Base-by-base conservation (phyloP, 2,329 filamentous ascomycete genomes). In the Diaporthe citri region DNA sequence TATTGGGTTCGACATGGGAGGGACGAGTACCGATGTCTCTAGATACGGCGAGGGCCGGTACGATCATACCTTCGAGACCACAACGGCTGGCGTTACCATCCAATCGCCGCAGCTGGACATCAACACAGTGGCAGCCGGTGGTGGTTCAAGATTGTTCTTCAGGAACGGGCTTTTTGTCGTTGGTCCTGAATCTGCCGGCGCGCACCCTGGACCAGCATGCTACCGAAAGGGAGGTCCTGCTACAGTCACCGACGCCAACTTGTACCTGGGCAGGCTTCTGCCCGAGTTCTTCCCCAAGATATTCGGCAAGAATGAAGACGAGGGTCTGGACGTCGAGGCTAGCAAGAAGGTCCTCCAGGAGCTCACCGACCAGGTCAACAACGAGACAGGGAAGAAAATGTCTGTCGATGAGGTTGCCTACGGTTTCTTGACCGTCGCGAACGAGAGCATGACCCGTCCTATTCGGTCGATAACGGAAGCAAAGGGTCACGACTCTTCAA, bases 1-100 rank as follows among this genome's bases (percentile, higher is more conserved):
- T 5, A 98, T 98, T 79, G 96, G 96, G 0, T 98, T 98, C 80
- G 96, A 98, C 79, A 98, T 98, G 96, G 95, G 95, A 51, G 96
- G 96, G 15, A 98, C 96, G 0, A 96, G 93, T 74, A 98, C 96
- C 0, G 96, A 98, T 82, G 95, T 98, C 13, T 97, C 94, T 46
- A 89, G 96, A 66, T 98, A 96, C 79, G 94, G 94, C 8, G 91
- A 93, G 72, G 96, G 96, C 22, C 89, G 94, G 72, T 96, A 97
- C 80, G 96, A 98, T 79, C 96, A 98, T 80, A 95, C 97, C 0
- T 98, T 98, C 78, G 96, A 97, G 84, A 97, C 95, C 0, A 97
- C 95, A 0, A 97, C 95, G 1, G 96, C 96, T 0, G 96, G 96
- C n/a, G 94, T 98, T 0, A 96, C 95, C 0, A 97, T 98, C 39